Evolutionary conservation across 352 stramenopile species (phyloP).

Genomic region (Pythium monospermum): DNA sequence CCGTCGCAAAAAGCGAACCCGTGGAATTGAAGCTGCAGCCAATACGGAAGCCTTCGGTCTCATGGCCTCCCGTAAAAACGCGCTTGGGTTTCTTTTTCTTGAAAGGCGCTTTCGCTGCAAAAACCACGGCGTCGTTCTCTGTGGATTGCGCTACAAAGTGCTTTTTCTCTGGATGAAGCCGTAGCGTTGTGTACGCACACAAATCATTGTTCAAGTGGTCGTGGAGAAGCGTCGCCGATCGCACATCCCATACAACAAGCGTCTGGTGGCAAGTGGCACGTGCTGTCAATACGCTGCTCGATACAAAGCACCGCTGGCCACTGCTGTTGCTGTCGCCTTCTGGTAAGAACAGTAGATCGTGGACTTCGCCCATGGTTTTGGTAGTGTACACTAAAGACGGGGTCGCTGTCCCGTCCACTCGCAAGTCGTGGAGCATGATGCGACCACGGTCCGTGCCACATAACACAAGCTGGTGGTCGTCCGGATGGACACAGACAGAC

Average conservation of each 20-base stretch:
- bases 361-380: constrained; percentile 37
- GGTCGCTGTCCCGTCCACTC: neutral
- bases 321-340: neutral
- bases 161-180: constrained; percentile 30
- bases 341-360: constrained; percentile 52
- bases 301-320: constrained; percentile 33
- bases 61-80: constrained; percentile 25
- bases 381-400: constrained; percentile 8
- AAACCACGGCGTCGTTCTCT: constrained; percentile 32
- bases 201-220: constrained; percentile 46
- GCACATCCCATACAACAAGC: constrained; percentile 59
- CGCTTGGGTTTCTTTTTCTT: constrained; percentile 29
- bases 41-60: constrained; percentile 38
- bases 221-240: constrained; percentile 34
- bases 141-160: constrained; percentile 49
- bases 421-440: constrained; percentile 30
- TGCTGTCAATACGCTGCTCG: constrained; percentile 32
- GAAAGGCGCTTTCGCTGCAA: constrained; percentile 37
- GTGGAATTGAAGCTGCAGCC: constrained; percentile 52
- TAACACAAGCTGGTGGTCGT: constrained; percentile 2
- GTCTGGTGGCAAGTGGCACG: constrained; percentile 55
- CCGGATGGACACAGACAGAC: neutral
- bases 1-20: constrained; percentile 37
- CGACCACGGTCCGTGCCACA: constrained; percentile 7
- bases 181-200: constrained; percentile 38